A percentile compares a stretch with the other conserved stretches of the same genome.
Evolutionary conservation across 257 asterid genomes (phyloP).

Genomic region (Apocynum venetum): DNA sequence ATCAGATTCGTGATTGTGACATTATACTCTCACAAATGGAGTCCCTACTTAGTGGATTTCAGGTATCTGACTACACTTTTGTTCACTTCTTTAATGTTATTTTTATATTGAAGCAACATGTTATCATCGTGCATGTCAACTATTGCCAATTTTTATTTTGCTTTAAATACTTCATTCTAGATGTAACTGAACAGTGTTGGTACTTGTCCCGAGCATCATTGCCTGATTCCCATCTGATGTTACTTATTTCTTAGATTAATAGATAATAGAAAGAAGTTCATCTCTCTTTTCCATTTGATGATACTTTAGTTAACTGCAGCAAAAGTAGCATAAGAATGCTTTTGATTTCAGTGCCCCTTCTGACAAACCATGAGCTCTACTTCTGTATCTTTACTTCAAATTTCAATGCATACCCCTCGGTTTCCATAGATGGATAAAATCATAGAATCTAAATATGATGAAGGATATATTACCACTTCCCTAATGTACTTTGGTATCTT

Average conservation of each 20-base stretch:
- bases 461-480: neutral
- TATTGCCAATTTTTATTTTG: neutral
- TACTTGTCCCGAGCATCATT: neutral
- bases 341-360: neutral
- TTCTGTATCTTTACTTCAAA: neutral
- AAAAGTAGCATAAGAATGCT: neutral
- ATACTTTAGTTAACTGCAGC: too few species aligned
- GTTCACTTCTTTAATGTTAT: neutral
- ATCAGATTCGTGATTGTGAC: constrained; percentile 95
- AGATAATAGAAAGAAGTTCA: too few species aligned
- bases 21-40: constrained; percentile 92
- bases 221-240: neutral
- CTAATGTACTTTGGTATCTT: neutral
- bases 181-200: neutral
- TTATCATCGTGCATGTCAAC: neutral
- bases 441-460: neutral
- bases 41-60: constrained; percentile 90
- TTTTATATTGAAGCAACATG: neutral
- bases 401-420: neutral
- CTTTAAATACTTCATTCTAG: neutral
- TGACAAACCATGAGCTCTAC: neutral
- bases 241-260: neutral
- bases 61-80: constrained; percentile 42
- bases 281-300: too few species aligned
- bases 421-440: neutral